Conservation (phyloP, 169 alveolate species). For the Cyclospora cayetanensis region DNA sequence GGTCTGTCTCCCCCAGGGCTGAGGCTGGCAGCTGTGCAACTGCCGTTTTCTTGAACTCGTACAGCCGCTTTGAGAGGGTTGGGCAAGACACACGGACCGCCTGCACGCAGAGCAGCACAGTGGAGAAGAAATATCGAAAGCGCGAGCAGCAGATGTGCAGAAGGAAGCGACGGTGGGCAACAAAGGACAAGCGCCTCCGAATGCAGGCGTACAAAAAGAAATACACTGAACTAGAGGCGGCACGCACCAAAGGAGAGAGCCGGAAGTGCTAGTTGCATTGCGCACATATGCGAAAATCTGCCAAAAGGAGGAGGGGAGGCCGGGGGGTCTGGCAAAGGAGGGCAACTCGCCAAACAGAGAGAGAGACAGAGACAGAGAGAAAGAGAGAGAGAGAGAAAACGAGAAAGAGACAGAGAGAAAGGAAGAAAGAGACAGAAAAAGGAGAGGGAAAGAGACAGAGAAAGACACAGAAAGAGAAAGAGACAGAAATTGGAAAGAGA, state of each 20-base stretch:
- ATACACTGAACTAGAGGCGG: neutral
- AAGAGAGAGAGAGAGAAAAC: neutral
- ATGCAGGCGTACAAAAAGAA: neutral
- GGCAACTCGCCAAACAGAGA: neutral
- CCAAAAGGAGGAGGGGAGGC: too few species aligned
- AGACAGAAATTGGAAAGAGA: neutral
- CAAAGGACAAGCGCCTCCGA: too few species aligned
- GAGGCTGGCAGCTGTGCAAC: constrained; percentile 71
- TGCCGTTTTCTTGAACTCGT: constrained; percentile 71
- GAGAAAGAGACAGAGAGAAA: neutral
- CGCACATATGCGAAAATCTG: too few species aligned
- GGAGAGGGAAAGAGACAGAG: neutral
- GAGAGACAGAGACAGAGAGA: neutral
- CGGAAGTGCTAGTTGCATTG: neutral
- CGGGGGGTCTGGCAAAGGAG: neutral
- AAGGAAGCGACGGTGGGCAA: too few species aligned
- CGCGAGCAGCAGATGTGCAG: too few species aligned
- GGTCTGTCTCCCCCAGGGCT: constrained; percentile 70
- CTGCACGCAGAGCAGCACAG: neutral
- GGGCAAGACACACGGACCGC: constrained; percentile 66
- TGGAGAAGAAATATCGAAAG: neutral
- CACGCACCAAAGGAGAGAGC: neutral
- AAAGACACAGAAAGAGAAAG: neutral
- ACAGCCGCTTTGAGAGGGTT: constrained; percentile 63
- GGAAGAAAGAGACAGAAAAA: neutral